These are phyloP conservation scores for Zalaria obscura DNA, from an alignment of 2,329 filamentous ascomycete genomes.

Conservation along the genomic window DNA sequence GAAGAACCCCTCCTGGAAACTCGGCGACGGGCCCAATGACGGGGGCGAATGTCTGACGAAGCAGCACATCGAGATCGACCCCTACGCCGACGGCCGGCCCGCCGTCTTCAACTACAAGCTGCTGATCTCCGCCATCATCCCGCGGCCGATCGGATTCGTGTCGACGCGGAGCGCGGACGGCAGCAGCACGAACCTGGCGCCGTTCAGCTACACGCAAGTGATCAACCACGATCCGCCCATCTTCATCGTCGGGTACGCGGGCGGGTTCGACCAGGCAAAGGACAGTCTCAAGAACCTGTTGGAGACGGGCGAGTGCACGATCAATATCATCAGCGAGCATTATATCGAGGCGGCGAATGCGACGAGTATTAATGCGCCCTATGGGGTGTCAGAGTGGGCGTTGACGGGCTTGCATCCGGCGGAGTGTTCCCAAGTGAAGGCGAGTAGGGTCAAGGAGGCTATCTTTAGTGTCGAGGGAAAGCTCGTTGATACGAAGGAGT, in stretches of 20 bases:
- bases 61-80: conserved; percentile 54
- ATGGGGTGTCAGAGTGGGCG: conserved; percentile 65
- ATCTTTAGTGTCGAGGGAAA: conserved; percentile 73
- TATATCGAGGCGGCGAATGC: conserved; percentile 80
- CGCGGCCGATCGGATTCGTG: conserved; percentile 61
- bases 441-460: conserved; percentile 65
- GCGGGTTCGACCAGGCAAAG: conserved; percentile 49
- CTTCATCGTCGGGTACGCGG: conserved; percentile 52
- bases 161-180: conserved; percentile 49
- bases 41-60: conserved; percentile 35
- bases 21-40: conserved; percentile 51
- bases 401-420: conserved; percentile 62
- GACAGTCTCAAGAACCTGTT: conserved; percentile 65
- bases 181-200: conserved; percentile 58
- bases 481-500: conserved; percentile 60
- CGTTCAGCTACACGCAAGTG: conserved; percentile 76
- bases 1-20: conserved; percentile 48
- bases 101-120: conserved; percentile 76
- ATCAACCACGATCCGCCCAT: conserved; percentile 77
- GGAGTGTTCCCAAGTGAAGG: conserved; percentile 49
- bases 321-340: conserved; percentile 78
- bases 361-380: conserved; percentile 64
- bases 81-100: conserved; percentile 55
- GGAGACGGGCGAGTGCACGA: conserved; percentile 54
- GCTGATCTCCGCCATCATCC: conserved; percentile 67